These are phyloP conservation scores for Arachis stenosperma DNA, from an alignment of 306 rosid species.

Conservation along the genomic window DNA sequence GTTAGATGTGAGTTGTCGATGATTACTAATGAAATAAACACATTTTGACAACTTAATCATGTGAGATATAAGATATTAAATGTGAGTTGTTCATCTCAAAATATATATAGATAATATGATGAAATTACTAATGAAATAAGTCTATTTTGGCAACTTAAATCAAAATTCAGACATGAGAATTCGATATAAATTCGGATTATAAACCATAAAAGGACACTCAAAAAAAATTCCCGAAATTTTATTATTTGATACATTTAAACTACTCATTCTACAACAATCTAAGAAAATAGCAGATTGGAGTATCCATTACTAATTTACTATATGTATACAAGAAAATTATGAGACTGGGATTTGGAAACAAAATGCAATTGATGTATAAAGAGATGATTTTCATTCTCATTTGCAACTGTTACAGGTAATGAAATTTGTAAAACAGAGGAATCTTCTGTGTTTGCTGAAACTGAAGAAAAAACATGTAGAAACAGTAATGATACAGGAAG, in stretches of 20 bases:
- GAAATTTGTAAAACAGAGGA: constrained; percentile 9
- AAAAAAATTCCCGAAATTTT: neutral
- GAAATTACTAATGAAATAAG: too few species aligned
- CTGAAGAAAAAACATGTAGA: constrained; percentile 16
- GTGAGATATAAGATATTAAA: too few species aligned
- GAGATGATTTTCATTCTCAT: constrained; percentile 46
- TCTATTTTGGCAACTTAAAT: too few species aligned
- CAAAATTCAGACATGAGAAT: too few species aligned
- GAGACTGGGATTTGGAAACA: neutral
- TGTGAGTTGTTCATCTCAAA: too few species aligned
- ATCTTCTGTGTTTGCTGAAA: constrained; percentile 24
- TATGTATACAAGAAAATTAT: constrained; percentile 2
- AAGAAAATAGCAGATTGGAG: neutral
- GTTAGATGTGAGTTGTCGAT: too few species aligned
- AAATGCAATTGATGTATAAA: constrained; percentile 18
- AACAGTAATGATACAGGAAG: constrained; percentile 38
- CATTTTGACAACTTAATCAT: too few species aligned
- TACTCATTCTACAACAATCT: neutral
- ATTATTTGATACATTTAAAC: neutral
- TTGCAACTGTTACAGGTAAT: constrained; percentile 45
- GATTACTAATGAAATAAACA: too few species aligned
- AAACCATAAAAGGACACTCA: too few species aligned
- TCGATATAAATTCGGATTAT: too few species aligned
- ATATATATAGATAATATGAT: too few species aligned
- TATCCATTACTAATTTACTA: constrained; percentile 9